Conservation (phyloP, 2,329 filamentous ascomycete species). For the Remersonia thermophila region DNA sequence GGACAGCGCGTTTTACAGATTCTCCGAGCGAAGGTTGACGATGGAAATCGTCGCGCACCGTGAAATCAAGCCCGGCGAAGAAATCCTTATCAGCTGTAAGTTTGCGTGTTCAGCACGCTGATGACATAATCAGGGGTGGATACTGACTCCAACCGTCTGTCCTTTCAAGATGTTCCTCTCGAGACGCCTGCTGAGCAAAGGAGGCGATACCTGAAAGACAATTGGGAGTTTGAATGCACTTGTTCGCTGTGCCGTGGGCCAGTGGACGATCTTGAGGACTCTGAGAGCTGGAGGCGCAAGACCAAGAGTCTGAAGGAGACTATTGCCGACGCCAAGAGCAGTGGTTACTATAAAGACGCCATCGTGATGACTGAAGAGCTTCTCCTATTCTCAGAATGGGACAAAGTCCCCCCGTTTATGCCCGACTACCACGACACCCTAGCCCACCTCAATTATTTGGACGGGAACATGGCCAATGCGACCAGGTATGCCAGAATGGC, state of each 20-base stretch:
- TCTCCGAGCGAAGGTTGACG: slow-evolving; percentile 13
- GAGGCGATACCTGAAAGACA: slow-evolving; percentile 10
- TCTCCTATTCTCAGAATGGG: slow-evolving; percentile 13
- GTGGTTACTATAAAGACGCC: slow-evolving; percentile 16
- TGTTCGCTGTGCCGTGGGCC: slow-evolving; percentile 17
- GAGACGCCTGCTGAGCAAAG: slow-evolving; percentile 9
- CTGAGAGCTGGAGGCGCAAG: slow-evolving; percentile 10
- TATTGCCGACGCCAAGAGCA: slow-evolving; percentile 8
- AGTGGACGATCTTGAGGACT: slow-evolving; percentile 15
- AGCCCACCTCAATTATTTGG: slow-evolving; percentile 12
- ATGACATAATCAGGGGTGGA: background rate
- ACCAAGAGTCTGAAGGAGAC: slow-evolving; percentile 14
- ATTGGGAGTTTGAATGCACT: slow-evolving; percentile 17
- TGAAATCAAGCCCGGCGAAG: slow-evolving; percentile 19
- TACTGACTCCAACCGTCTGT: slow-evolving; percentile 1
- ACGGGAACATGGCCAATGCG: slow-evolving; percentile 15
- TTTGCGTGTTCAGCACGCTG: background rate
- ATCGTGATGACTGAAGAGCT: slow-evolving; percentile 16
- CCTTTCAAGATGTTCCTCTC: slow-evolving; percentile 15
- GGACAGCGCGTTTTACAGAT: slow-evolving; percentile 14
- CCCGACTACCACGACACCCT: slow-evolving; percentile 15
- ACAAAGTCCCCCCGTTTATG: slow-evolving; percentile 10
- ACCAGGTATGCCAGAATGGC: slow-evolving; percentile 16
- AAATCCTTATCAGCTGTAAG: slow-evolving; percentile 22
- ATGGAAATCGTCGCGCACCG: slow-evolving; percentile 19